A percentile compares a stretch with the other conserved stretches of the same genome.
Conservation (phyloP, 2,329 filamentous ascomycete genomes). For the Rosellinia necatrix region DNA sequence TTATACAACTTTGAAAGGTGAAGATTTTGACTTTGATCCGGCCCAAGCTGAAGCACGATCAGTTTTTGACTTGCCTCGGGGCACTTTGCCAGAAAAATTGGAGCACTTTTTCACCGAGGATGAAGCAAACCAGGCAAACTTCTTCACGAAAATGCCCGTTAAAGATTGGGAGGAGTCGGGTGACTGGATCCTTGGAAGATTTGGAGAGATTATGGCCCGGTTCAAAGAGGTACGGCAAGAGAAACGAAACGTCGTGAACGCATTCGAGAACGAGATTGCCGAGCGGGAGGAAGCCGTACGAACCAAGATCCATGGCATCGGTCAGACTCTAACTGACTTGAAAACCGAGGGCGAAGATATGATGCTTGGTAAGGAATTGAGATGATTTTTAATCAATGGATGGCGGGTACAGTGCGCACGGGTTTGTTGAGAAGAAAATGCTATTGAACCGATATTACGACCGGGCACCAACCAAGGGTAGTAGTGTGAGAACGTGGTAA, state of each 20-base stretch:
- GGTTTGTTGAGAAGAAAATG: slow-evolving; percentile 15
- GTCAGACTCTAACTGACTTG: slow-evolving; percentile 58
- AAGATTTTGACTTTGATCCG: slow-evolving; percentile 63
- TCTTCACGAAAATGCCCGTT: slow-evolving; percentile 59
- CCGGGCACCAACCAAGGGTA: too few relatives aligned
- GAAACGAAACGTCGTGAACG: slow-evolving; percentile 55
- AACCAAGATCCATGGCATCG: slow-evolving; percentile 58
- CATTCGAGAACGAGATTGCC: slow-evolving; percentile 61
- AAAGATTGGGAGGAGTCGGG: slow-evolving; percentile 64
- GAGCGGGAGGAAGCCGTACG: slow-evolving; percentile 59
- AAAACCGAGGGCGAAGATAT: slow-evolving; percentile 61
- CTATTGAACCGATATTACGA: too few relatives aligned
- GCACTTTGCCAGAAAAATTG: slow-evolving; percentile 54
- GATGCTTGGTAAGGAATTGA: slow-evolving; percentile 45
- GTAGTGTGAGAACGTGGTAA: neutral
- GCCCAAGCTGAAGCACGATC: slow-evolving; percentile 48
- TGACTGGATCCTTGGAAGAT: slow-evolving; percentile 63
- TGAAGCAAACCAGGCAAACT: slow-evolving; percentile 49
- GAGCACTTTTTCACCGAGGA: slow-evolving; percentile 51
- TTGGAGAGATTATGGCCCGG: slow-evolving; percentile 53
- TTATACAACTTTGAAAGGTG: slow-evolving; percentile 53
- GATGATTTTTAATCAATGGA: slow-evolving; percentile 33
- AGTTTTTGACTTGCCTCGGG: slow-evolving; percentile 43
- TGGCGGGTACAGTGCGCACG: neutral
- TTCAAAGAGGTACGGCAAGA: slow-evolving; percentile 53